Evolutionary conservation across 306 rosid species (phyloP).

Genomic region (Lathyrus aphaca): DNA sequence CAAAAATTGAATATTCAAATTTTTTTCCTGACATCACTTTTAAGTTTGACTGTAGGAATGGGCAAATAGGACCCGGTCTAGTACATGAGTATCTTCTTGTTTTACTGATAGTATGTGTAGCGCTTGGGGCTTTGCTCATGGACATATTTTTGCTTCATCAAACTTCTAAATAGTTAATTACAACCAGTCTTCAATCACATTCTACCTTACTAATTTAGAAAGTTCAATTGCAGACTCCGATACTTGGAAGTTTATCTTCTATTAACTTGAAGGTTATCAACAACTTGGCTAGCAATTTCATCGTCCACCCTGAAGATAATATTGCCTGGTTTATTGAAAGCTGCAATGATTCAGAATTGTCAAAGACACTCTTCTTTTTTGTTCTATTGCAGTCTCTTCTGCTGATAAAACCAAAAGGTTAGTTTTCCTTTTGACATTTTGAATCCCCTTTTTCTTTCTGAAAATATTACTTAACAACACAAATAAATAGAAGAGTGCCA

Average conservation of each 20-base stretch:
- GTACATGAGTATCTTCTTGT: constrained; percentile 25
- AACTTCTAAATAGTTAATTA: constrained; percentile 12
- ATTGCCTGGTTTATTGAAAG: constrained; percentile 61
- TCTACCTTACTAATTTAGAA: constrained; percentile 30
- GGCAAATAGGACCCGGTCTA: neutral
- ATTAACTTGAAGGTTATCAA: constrained; percentile 63
- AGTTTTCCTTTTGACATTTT: constrained; percentile 31
- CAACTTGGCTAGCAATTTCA: constrained; percentile 66
- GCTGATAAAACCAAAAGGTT: constrained; percentile 49
- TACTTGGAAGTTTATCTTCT: constrained; percentile 54
- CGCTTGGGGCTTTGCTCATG: constrained; percentile 2
- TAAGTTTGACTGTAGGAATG: constrained; percentile 15
- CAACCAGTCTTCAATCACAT: neutral
- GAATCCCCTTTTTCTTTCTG: constrained; percentile 22
- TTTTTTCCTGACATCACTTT: neutral
- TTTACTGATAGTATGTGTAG: constrained; percentile 6
- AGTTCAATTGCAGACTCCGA: constrained; percentile 47
- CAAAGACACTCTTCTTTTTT: constrained; percentile 67
- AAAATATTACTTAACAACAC: neutral
- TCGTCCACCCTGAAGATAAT: constrained; percentile 53
- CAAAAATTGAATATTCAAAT: neutral
- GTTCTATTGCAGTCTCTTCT: constrained; percentile 65
- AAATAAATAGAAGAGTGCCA: neutral
- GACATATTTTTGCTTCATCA: constrained; percentile 15
- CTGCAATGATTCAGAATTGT: constrained; percentile 59